A percentile compares a stretch with the other conserved stretches of the same genome.
Conservation (phyloP, 768 basidiomycete species). For the Termitomyces sp. region DNA sequence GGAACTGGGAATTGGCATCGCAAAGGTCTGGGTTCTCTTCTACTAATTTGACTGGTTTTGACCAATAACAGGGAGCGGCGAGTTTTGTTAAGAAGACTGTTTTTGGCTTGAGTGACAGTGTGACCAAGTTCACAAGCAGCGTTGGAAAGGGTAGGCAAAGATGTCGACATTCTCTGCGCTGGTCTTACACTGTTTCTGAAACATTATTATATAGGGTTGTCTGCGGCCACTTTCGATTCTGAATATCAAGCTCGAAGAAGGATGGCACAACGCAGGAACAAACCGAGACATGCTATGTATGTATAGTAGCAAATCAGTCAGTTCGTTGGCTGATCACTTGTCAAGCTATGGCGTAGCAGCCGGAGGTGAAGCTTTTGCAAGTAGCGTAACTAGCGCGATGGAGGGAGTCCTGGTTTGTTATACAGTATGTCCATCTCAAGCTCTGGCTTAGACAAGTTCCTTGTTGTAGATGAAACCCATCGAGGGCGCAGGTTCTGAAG, state of each 20-base stretch:
- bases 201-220: slow-evolving; percentile 56
- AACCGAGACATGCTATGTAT: slow-evolving; percentile 93
- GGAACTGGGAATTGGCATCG: slow-evolving; percentile 91
- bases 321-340: background rate
- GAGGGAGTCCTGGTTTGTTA: slow-evolving; percentile 82
- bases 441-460: background rate
- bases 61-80: slow-evolving; percentile 71
- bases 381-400: slow-evolving; percentile 91
- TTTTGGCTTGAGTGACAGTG: slow-evolving; percentile 91
- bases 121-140: slow-evolving; percentile 98
- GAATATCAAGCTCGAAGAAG: slow-evolving; percentile 91
- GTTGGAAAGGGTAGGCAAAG: slow-evolving; percentile 78
- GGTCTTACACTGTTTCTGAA: background rate
- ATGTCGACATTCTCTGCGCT: background rate
- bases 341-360: slow-evolving; percentile 90
- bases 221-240: slow-evolving; percentile 94
- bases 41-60: background rate
- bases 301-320: slow-evolving; percentile 17
- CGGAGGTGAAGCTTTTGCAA: slow-evolving; percentile 91
- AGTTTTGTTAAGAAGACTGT: slow-evolving; percentile 99
- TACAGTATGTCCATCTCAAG: background rate
- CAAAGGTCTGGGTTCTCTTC: slow-evolving; percentile 54
- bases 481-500: slow-evolving; percentile 93
- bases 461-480: slow-evolving; percentile 82
- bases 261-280: slow-evolving; percentile 88